phyloP scores from a whole-genome alignment of 345 rosid genomes.

The Citrus maxima region DNA sequence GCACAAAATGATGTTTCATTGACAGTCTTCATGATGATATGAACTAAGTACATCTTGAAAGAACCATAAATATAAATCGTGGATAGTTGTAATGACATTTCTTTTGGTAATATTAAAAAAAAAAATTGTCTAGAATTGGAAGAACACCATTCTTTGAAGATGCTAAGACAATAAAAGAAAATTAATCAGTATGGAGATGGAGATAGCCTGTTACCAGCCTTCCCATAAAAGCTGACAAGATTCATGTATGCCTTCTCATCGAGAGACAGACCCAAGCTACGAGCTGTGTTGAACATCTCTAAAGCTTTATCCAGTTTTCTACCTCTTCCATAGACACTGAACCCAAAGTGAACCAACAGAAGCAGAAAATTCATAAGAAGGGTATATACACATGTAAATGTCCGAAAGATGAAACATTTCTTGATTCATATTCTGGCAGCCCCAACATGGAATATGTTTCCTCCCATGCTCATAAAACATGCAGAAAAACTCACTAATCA shows the following conservation, averaged over 20 bases:
- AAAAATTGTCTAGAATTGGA: not conserved
- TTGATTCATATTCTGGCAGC: not conserved
- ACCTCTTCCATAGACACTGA: slow-evolving; percentile 74
- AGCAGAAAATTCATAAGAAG: slow-evolving; percentile 9
- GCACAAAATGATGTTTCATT: not conserved
- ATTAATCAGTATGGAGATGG: not conserved
- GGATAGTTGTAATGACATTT: not conserved
- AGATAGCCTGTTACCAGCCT: slow-evolving; percentile 53
- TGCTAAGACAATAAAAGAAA: not conserved
- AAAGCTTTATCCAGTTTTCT: slow-evolving; percentile 60
- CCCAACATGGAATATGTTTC: not conserved
- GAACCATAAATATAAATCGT: not conserved
- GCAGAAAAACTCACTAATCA: not conserved
- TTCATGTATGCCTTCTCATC: slow-evolving; percentile 88
- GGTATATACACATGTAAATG: not conserved
- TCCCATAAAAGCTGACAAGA: slow-evolving; percentile 60
- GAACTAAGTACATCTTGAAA: not conserved
- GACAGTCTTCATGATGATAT: not conserved
- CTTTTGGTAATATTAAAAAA: not conserved
- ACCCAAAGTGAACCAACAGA: slow-evolving; percentile 20
- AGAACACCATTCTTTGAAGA: not conserved
- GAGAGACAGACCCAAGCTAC: slow-evolving; percentile 37
- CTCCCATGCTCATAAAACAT: not conserved
- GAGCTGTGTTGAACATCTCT: slow-evolving; percentile 51
- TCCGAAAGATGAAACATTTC: too few species aligned